Base-by-base conservation (phyloP, 148 eudicot species). In the Selenicereus undatus region DNA sequence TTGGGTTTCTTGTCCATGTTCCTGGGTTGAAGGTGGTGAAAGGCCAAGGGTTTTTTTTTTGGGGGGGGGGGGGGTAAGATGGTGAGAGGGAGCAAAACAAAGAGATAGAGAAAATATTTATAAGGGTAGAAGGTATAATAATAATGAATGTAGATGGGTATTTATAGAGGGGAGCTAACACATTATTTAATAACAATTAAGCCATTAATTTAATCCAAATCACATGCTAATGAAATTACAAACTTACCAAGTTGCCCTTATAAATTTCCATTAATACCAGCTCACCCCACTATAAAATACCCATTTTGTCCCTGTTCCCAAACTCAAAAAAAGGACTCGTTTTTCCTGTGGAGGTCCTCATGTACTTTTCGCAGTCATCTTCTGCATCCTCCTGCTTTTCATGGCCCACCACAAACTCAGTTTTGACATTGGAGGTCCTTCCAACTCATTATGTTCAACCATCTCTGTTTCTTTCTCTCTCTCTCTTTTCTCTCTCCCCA, bases 1-100 rank as follows among this genome's bases (percentile, higher is more conserved):
- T 86, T 84, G 87, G 88, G 82, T 80, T 83, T 86, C 78, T 88
- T 88, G 75, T 95, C 91, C 97, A 93, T 95, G 32, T 43, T 68
- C 50, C 16, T 17, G 64, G 36, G 64, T 80, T 52, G 62, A 2
- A 2, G 29, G 11, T 76, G 64, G 76, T 72, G 76, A 79, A 75
- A 82, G 69, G 24, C 22, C 24, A 18, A 20, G 62, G 62, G 22
- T 32, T 32, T 32, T 32, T 32, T 32, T 32, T 32, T 32, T 1
- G 62, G 54, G 35, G 16, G 22, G 36, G 29, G 50, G 26, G 48
- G 50, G 78, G 66, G 69, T n/a, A 50, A 36, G 43, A 42, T 73
- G 36, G 51, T 30, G 73, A 64, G 68, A 64, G 71, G 26, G 50
- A 27, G 62, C 75, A 54, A 74, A 76, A 71, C 62, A 76, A 43